Evolutionary conservation across 345 rosid species (phyloP).

Genomic region (Lepidium africanum): DNA sequence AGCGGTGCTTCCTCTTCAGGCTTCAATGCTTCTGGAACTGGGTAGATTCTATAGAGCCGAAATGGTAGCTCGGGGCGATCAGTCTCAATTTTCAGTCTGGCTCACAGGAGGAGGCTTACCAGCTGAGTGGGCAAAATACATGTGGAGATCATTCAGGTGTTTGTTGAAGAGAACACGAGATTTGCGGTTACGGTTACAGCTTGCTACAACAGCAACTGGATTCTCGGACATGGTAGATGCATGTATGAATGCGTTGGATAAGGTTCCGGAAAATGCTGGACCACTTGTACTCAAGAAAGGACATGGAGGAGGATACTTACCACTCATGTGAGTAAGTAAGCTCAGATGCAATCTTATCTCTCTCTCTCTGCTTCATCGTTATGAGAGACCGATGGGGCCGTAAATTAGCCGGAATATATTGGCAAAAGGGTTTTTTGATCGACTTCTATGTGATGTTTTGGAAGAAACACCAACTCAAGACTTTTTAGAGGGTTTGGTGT

Average conservation of each 20-base stretch:
- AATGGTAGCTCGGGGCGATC: constrained; percentile 91
- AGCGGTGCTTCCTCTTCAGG: constrained; percentile 87
- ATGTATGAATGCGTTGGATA: constrained; percentile 57
- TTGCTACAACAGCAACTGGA: constrained; percentile 79
- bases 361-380: constrained; percentile 13
- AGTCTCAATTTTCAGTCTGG: constrained; percentile 94
- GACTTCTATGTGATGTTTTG: constrained; percentile 1
- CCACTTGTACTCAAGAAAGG: constrained; percentile 83
- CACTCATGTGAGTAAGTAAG: constrained; percentile 58
- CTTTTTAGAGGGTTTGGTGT: background rate
- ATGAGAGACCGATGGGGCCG: constrained; percentile 6
- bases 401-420: constrained; percentile 4
- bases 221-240: constrained; percentile 53
- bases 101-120: constrained; percentile 89
- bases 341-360: constrained; percentile 1
- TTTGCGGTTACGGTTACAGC: constrained; percentile 62
- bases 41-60: constrained; percentile 83
- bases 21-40: constrained; percentile 75
- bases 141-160: constrained; percentile 85
- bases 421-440: background rate
- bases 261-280: constrained; percentile 66
- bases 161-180: constrained; percentile 83
- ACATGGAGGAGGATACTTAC: constrained; percentile 94
- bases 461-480: constrained; percentile 2
- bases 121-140: constrained; percentile 91